These are phyloP conservation scores for Botryotinia calthae DNA, from an alignment of 2,329 filamentous ascomycete genomes.

Conservation along the genomic window DNA sequence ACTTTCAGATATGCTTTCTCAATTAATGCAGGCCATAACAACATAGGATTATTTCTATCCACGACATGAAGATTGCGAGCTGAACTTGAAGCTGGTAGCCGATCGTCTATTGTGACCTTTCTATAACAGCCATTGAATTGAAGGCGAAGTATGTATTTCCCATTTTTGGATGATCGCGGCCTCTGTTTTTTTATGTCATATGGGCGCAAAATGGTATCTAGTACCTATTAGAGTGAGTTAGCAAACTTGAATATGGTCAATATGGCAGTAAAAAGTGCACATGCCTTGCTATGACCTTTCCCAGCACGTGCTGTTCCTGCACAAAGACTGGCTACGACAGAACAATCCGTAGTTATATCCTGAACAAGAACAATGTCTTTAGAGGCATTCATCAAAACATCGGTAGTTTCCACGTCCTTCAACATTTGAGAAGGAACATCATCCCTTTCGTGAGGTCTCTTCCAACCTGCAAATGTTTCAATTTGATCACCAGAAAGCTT, in stretches of 20 bases:
- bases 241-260: not conserved
- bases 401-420: conserved; percentile 34
- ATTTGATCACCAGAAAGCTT: conserved; percentile 72
- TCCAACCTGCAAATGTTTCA: conserved; percentile 80
- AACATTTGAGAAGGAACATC: conserved; percentile 11
- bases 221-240: conserved; percentile 50
- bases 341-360: conserved; percentile 94
- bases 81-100: conserved; percentile 74
- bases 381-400: conserved; percentile 54
- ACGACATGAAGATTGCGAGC: conserved; percentile 80
- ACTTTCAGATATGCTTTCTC: conserved; percentile 98
- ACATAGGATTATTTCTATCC: conserved; percentile 74
- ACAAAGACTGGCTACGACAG: conserved; percentile 92
- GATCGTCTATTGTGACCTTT: conserved; percentile 84
- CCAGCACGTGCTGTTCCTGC: conserved; percentile 70
- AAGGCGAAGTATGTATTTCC: conserved; percentile 88
- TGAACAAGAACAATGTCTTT: conserved; percentile 80
- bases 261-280: conserved; percentile 42
- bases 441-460: conserved; percentile 69
- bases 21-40: conserved; percentile 87
- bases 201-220: conserved; percentile 72
- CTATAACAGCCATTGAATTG: conserved; percentile 95
- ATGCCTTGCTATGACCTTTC: conserved; percentile 66
- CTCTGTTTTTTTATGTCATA: conserved; percentile 57
- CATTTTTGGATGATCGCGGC: conserved; percentile 69